phyloP scores from a whole-genome alignment of 306 rosid genomes.

The Castanea crenata region DNA sequence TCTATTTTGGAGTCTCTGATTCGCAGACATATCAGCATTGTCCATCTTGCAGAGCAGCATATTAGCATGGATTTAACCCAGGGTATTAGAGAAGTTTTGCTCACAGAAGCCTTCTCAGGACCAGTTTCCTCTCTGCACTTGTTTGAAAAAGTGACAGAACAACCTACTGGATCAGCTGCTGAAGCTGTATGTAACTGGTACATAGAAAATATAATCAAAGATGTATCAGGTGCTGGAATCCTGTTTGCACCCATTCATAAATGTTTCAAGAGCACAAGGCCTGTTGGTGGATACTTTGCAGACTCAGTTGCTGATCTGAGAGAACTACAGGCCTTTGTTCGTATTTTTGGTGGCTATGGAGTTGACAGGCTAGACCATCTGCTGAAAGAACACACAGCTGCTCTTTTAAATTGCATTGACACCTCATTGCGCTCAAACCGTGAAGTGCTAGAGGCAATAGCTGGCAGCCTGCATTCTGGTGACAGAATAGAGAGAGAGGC shows the following conservation, averaged over 20 bases:
- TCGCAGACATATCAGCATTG: conserved; percentile 77
- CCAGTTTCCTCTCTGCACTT: conserved; percentile 93
- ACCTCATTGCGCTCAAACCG: conserved; percentile 86
- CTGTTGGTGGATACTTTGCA: conserved; percentile 99
- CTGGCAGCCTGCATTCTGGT: conserved; percentile 82
- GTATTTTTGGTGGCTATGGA: conserved; percentile 93
- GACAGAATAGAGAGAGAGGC: conserved; percentile 88
- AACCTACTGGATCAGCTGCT: conserved; percentile 85
- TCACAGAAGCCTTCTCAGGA: conserved; percentile 86
- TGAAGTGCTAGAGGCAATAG: conserved; percentile 82
- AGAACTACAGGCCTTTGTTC: conserved; percentile 86
- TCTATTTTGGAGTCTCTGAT: conserved; percentile 83
- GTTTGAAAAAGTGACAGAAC: conserved; percentile 84
- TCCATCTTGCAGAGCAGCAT: conserved; percentile 98
- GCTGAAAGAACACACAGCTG: conserved; percentile 99
- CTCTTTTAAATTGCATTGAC: conserved; percentile 95
- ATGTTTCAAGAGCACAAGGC: conserved; percentile 96
- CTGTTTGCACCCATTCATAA: conserved; percentile 88
- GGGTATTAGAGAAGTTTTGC: conserved; percentile 92
- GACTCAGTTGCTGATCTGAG: conserved; percentile 91
- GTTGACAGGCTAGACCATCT: conserved; percentile 88
- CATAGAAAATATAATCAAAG: conserved; percentile 90
- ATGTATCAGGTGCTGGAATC: conserved; percentile 89
- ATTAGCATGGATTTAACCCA: conserved; percentile 96
- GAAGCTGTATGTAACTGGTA: conserved; percentile 95